A percentile compares a stretch with the other conserved stretches of the same genome.
These are phyloP conservation scores for Tagetes erecta DNA, from an alignment of 129 eudicot species.

Conservation along the genomic window DNA sequence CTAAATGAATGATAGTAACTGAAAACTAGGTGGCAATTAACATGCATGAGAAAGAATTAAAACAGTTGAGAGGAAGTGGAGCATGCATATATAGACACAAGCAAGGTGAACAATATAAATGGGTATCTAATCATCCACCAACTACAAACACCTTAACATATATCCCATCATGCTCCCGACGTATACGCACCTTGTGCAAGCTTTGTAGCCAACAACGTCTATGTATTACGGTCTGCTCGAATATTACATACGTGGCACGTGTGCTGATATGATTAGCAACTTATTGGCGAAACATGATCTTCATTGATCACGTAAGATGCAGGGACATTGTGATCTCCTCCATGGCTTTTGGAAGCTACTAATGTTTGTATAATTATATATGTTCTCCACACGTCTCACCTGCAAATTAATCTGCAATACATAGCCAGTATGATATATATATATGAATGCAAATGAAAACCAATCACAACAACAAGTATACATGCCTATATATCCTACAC, in stretches of 20 bases:
- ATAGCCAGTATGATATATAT: too few species aligned
- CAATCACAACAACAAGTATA: too few species aligned
- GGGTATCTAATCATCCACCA: constrained; percentile 42
- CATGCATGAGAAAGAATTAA: constrained; percentile 3
- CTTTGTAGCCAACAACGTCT: constrained; percentile 17
- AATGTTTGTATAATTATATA: not conserved
- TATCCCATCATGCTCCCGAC: not conserved
- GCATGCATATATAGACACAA: constrained; percentile 13
- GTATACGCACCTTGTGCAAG: constrained; percentile 28
- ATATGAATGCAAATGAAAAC: too few species aligned
- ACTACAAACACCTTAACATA: not conserved
- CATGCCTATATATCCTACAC: too few species aligned
- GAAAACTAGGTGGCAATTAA: not conserved
- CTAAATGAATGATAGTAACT: constrained; percentile 9
- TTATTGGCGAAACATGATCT: not conserved
- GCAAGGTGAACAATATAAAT: constrained; percentile 26
- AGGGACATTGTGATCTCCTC: constrained; percentile 25
- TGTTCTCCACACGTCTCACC: constrained; percentile 11
- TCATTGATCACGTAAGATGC: constrained; percentile 20
- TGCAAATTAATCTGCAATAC: not conserved
- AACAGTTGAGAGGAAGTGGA: constrained; percentile 13
- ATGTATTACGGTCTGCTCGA: constrained; percentile 4
- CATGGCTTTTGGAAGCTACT: constrained; percentile 33
- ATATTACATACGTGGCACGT: not conserved
- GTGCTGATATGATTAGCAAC: constrained; percentile 15